Evolutionary conservation across 116 monocot genomes (phyloP).

Genomic region (Zostera marina): DNA sequence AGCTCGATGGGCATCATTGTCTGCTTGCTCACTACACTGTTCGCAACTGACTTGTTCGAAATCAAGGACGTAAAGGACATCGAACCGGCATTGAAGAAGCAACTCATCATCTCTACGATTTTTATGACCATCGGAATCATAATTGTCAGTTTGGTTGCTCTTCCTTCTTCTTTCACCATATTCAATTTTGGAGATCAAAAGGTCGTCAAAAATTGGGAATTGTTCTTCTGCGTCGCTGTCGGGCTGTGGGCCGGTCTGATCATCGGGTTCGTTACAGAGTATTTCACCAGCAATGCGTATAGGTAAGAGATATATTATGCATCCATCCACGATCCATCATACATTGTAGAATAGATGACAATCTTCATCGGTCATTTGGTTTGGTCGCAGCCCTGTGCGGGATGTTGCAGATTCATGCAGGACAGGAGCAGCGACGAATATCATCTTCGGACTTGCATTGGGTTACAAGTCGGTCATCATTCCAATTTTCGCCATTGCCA

Average conservation of each 20-base stretch:
- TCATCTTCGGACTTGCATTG: constrained; percentile 19
- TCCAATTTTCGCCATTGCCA: constrained; percentile 25
- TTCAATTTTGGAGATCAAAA: constrained; percentile 83
- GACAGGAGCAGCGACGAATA: constrained; percentile 30
- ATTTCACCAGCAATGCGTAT: constrained; percentile 93
- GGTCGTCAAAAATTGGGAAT: constrained; percentile 71
- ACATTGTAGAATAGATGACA: too few species aligned
- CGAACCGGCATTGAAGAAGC: constrained; percentile 79
- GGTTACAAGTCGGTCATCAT: constrained; percentile 33
- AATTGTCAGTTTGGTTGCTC: constrained; percentile 51
- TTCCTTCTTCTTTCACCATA: constrained; percentile 77
- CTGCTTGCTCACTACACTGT: constrained; percentile 83
- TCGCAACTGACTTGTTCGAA: constrained; percentile 87
- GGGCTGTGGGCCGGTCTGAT: constrained; percentile 90
- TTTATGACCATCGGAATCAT: constrained; percentile 90
- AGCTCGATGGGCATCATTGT: constrained; percentile 85
- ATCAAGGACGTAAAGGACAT: constrained; percentile 80
- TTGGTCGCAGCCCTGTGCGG: constrained; percentile 14
- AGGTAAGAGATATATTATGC: too few species aligned
- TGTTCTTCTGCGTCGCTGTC: constrained; percentile 90
- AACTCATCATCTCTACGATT: constrained; percentile 79
- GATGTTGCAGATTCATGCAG: constrained; percentile 23
- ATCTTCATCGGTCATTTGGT: background rate
- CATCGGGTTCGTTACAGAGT: constrained; percentile 88
- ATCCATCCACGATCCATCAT: too few species aligned